Base-by-base conservation (phyloP, 1,284 basidiomycete genomes). In the Phlebopus sp. region DNA sequence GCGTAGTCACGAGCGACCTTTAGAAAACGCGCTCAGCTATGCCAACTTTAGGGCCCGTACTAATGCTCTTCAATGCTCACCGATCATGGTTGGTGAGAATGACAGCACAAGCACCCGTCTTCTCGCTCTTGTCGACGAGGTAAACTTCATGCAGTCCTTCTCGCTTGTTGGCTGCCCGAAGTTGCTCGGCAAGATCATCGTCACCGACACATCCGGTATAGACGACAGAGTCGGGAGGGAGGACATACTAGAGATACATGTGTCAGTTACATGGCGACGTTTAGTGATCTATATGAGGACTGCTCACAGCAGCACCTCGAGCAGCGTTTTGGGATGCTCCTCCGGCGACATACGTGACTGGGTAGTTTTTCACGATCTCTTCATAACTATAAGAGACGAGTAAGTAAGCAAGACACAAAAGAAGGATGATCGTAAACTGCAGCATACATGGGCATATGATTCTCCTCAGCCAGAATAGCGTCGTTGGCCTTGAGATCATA, bases 241-340 rank as follows among this genome's bases (percentile, higher is more conserved):
- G 82, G 45, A 95, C 75, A 66, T 97, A 97, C 93, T 96, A 49
- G 30, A 19, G 30, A 31, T 17, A 36, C 31, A 15, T 18, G 47
- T 36, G 45, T 54, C 46, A 11, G 2, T 10, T 42, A 50, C 41
- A 15, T 9, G 27, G 35, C 5, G 14, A n/a, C 14, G 18, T 30
- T 6, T 41, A 15, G 50, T 25, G 38, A 43, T 43, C 37, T 37
- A 39, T 30, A n/a, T n/a, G n/a, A n/a, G 30, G 38, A 37, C 48
- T 18, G 83, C 92, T 63, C 72, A 97, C 92, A 51, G 97, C 92
- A 59, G 95, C 96, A 58, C 86, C 94, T 51, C 97, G 90, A 49
- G 96, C 95, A 57, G 94, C 84, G 67, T 99, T 99, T 71, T 99
- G 97, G 19, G 93, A 85, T 34, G 95, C 96, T 64, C 97, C 97